These are phyloP conservation scores for Fragaria nilgerrensis DNA, from an alignment of 306 rosid species.

Conservation along the genomic window DNA sequence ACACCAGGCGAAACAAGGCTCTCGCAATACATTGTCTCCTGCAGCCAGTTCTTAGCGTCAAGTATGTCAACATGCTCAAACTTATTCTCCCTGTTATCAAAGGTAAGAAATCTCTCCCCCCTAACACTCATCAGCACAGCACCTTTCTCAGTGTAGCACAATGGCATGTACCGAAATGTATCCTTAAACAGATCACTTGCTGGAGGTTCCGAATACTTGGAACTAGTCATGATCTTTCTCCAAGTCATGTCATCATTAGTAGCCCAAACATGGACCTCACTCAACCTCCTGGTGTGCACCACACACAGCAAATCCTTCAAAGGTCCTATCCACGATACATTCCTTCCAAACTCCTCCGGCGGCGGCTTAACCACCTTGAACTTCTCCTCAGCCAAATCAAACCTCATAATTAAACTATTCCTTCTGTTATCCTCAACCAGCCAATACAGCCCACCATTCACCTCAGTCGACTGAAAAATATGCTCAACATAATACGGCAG, in stretches of 20 bases:
- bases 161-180: slow-evolving; percentile 26
- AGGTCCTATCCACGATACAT: slow-evolving; percentile 30
- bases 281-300: slow-evolving; percentile 29
- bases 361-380: slow-evolving; percentile 28
- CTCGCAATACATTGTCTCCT: slow-evolving; percentile 37
- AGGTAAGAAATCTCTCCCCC: slow-evolving; percentile 33
- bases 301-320: slow-evolving; percentile 28
- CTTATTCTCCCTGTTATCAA: slow-evolving; percentile 16
- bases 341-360: slow-evolving; percentile 12
- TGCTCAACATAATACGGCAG: slow-evolving; percentile 38
- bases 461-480: slow-evolving; percentile 32
- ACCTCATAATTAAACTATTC: slow-evolving; percentile 24
- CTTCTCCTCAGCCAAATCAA: slow-evolving; percentile 37
- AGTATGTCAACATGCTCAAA: slow-evolving; percentile 19
- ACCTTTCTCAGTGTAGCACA: slow-evolving; percentile 35
- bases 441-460: slow-evolving; percentile 38
- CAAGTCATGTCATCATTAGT: slow-evolving; percentile 31
- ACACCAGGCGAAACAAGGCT: slow-evolving; percentile 40
- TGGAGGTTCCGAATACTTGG: slow-evolving; percentile 11
- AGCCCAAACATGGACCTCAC: slow-evolving; percentile 30
- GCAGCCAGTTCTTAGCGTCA: slow-evolving; percentile 33
- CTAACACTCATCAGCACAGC: slow-evolving; percentile 30
- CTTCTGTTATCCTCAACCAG: slow-evolving; percentile 18
- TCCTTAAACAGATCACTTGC: slow-evolving; percentile 9
- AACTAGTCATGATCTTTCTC: slow-evolving; percentile 27